Conservation (phyloP, 2,329 filamentous ascomycete species). For the Aurifilum marmelostoma region DNA sequence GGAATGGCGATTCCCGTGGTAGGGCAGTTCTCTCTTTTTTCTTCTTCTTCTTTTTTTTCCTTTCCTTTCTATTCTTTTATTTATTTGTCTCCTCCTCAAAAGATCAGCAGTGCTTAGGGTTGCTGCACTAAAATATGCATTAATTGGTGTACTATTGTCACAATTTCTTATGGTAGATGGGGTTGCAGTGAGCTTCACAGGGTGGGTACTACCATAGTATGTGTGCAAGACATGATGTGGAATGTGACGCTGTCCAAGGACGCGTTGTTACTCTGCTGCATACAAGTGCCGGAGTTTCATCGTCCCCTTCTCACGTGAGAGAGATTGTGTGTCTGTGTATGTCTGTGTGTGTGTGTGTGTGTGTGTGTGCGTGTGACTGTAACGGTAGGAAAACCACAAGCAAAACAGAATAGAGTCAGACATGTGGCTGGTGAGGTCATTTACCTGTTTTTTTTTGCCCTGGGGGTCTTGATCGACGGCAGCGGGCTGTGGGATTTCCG, state of each 20-base stretch:
- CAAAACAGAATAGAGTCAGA: neutral
- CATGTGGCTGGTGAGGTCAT: neutral
- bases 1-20: neutral
- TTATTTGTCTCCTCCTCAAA: too few species aligned
- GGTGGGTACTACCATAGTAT: too few species aligned
- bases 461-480: neutral
- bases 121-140: neutral
- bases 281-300: conserved; percentile 4
- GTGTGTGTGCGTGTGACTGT: neutral
- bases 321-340: neutral
- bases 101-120: neutral
- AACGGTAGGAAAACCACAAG: neutral
- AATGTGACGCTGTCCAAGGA: neutral
- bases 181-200: neutral
- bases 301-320: neutral
- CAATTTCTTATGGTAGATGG: neutral
- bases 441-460: too few species aligned
- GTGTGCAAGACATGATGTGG: neutral
- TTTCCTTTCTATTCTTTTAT: too few species aligned
- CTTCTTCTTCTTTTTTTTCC: too few species aligned
- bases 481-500: neutral
- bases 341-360: neutral
- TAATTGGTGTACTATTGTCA: neutral
- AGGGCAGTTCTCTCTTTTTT: too few species aligned
- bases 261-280: conserved; percentile 6